Evolutionary conservation across 768 basidiomycete species (phyloP), one percentile per base, ranked within the genome.

Genomic region (Filobasidium wieringae): DNA sequence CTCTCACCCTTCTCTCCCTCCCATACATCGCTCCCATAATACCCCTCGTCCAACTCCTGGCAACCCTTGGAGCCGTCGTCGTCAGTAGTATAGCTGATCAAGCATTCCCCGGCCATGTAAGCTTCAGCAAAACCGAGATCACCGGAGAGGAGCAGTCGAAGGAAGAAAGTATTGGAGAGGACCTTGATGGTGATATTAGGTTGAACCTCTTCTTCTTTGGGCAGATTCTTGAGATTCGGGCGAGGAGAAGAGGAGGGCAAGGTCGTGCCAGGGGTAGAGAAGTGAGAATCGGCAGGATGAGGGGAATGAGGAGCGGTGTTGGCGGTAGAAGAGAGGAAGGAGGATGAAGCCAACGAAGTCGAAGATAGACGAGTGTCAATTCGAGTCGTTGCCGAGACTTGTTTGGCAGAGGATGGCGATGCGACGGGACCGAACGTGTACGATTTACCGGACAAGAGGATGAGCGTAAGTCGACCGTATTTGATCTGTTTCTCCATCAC

Each of bases 31-130:
- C 43, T 3, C 14, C 29, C 43, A 4, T 26, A 22, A 47, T 4
- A 12, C 7, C 43, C 15, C 22, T 37, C 36, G 36, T 11, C 19
- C 12, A 37, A 19, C 36, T 11, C 36, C 36, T 37, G n/a, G n/a
- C n/a, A n/a, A n/a, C n/a, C 5, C 43, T 14, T 27, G 24, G 29
- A 19, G 15, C 29, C 43, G 5, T 4, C 43, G 14, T 22, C 43
- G n/a, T 11, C 5, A 4, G 15, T 14, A 14, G 43, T 64, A 14
- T 64, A 64, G 29, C 14, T 12, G 53, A 82, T 82, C 62, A 83
- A 80, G 30, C 85, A 81, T 43, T 87, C 85, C 7, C 85, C 84
- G 55, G 81, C 82, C 86, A 88, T 87, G 72, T 82, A 86, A 0
- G 83, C 81, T 71, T 87, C 86, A 4, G 82, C 78, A 64, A 87